Evolutionary conservation across 164 flowering plant species (phyloP).

Genomic region (Saururus chinensis): DNA sequence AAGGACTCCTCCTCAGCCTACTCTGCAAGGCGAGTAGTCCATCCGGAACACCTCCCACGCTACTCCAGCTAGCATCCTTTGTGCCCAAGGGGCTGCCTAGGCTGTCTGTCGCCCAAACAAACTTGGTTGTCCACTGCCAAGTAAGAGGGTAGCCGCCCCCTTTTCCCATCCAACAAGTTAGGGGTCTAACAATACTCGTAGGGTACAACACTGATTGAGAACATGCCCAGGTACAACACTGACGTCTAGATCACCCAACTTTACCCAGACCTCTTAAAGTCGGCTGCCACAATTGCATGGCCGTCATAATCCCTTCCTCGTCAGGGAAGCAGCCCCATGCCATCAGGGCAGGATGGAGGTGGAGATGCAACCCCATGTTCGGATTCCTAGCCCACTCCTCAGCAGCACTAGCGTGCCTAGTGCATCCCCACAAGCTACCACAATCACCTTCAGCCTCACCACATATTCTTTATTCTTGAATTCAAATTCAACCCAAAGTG

Average conservation of each 20-base stretch:
- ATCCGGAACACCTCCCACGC: too few relatives aligned
- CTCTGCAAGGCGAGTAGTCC: too few relatives aligned
- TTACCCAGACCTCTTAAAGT: conserved; percentile 2
- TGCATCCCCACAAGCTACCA: conserved; percentile 68
- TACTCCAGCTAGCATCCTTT: too few relatives aligned
- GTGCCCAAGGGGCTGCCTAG: too few relatives aligned
- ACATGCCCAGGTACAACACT: conserved; percentile 70
- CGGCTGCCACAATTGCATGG: conserved; percentile 45
- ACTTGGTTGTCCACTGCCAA: too few relatives aligned
- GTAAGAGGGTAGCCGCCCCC: too few relatives aligned
- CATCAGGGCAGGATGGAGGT: conserved; percentile 70
- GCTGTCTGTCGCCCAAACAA: too few relatives aligned
- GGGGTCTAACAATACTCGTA: too few relatives aligned
- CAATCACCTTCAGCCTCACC: conserved; percentile 45
- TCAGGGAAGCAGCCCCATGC: conserved; percentile 53
- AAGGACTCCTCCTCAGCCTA: too few relatives aligned
- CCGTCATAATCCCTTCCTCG: conserved; percentile 72
- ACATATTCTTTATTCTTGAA: neutral
- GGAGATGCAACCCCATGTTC: conserved; percentile 56
- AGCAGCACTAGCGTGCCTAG: conserved; percentile 48
- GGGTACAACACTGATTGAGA: too few relatives aligned
- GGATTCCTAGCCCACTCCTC: conserved; percentile 56
- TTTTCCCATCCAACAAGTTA: too few relatives aligned
- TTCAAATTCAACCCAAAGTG: neutral
- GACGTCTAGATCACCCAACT: conserved; percentile 64